Percentiles rank a stretch among this genome's conserved stretches.
Conservation (phyloP, 257 asterid genomes). For the Fraxinus americana region DNA sequence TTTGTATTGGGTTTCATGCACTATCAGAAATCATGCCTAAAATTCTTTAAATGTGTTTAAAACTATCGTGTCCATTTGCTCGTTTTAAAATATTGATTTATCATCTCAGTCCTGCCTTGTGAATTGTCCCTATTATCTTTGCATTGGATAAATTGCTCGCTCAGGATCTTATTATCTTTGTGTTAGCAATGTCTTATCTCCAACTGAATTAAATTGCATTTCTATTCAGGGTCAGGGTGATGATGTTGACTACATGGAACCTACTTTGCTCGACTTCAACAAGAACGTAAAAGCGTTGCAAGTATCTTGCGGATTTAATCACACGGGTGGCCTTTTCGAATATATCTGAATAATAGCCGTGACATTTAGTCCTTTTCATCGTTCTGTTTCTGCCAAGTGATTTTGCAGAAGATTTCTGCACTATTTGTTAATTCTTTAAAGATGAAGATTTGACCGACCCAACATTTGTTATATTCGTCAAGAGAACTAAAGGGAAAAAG, state of each 20-base stretch:
- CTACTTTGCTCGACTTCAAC: constrained; percentile 49
- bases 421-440: not conserved
- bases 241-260: constrained; percentile 75
- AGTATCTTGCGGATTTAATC: constrained; percentile 93
- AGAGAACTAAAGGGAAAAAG: not conserved
- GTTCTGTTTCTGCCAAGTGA: not conserved
- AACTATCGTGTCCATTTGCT: no score
- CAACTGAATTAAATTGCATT: not conserved
- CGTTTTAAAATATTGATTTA: no score
- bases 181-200: not conserved
- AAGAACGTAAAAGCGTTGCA: constrained; percentile 51
- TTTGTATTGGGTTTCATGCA: not conserved
- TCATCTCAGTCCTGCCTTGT: no score
- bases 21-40: not conserved
- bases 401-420: not conserved
- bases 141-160: not conserved
- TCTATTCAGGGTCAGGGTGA: constrained; percentile 73
- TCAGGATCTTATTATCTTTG: not conserved
- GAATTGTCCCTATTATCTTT: not conserved
- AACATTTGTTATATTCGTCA: not conserved
- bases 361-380: not conserved
- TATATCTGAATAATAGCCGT: constrained; percentile 24
- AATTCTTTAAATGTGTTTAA: no score
- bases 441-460: not conserved
- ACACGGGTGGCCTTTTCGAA: constrained; percentile 74